These are phyloP conservation scores for Murraya koenigii DNA, from an alignment of 345 rosid species.

Conservation along the genomic window DNA sequence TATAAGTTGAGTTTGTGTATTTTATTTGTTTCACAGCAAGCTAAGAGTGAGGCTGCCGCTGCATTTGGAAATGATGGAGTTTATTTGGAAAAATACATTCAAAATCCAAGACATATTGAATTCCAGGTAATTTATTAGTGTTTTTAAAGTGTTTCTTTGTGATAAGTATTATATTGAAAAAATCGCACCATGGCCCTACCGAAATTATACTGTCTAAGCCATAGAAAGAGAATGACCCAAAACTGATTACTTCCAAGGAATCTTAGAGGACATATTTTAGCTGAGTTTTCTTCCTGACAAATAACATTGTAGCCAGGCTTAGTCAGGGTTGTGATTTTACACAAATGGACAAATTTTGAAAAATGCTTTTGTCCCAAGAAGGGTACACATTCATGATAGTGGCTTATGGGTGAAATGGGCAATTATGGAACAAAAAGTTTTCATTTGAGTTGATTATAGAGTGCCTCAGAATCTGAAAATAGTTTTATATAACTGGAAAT, in stretches of 20 bases:
- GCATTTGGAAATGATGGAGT: conserved; percentile 99
- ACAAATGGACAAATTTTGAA: no score
- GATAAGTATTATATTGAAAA: not conserved
- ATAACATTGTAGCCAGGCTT: not conserved
- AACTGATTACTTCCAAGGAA: not conserved
- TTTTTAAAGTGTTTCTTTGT: not conserved
- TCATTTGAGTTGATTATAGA: not conserved
- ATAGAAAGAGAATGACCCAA: not conserved
- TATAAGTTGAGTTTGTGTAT: conserved; percentile 15
- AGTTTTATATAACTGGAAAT: not conserved
- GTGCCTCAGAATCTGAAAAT: not conserved
- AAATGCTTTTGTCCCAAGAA: not conserved
- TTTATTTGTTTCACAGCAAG: conserved; percentile 61
- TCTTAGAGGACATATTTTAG: not conserved
- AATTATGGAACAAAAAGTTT: not conserved
- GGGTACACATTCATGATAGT: not conserved
- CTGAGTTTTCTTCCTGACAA: not conserved
- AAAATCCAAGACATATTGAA: conserved; percentile 95
- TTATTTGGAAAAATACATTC: conserved; percentile 91
- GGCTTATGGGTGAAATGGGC: not conserved
- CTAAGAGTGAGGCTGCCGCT: conserved; percentile 97
- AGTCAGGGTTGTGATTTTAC: not conserved
- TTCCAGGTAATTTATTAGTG: conserved; percentile 67
- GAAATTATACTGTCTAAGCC: not conserved
- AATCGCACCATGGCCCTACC: no score